Conservation (phyloP, 768 basidiomycete genomes). For the Leccinum barrowsii region DNA sequence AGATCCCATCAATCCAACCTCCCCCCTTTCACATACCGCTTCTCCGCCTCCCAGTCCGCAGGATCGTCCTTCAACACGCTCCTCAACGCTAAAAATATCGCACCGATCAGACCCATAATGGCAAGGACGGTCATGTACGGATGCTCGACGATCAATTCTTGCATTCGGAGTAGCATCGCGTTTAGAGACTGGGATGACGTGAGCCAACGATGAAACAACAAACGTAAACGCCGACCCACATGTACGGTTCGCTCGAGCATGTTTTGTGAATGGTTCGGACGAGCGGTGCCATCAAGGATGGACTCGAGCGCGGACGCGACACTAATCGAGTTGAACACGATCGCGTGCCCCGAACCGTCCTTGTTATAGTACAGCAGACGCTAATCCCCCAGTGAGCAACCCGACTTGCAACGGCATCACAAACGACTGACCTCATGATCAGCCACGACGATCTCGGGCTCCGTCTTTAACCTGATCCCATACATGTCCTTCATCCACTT, state of each 20-base stretch:
- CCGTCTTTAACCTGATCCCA: conserved; percentile 43
- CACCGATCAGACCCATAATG: conserved; percentile 9
- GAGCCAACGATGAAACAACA: neutral
- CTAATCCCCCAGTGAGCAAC: conserved; percentile 23
- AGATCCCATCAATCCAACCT: conserved; percentile 23
- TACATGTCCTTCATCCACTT: conserved; percentile 94
- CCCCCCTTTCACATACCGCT: conserved; percentile 17
- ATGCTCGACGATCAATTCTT: conserved; percentile 13
- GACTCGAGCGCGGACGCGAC: conserved; percentile 73
- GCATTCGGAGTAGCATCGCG: conserved; percentile 5
- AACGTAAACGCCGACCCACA: conserved; percentile 35
- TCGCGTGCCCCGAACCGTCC: conserved; percentile 51
- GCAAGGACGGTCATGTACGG: conserved; percentile 16
- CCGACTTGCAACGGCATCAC: neutral
- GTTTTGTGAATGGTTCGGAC: conserved; percentile 66
- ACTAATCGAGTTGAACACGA: conserved; percentile 53
- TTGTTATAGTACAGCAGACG: conserved; percentile 71
- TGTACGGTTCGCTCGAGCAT: conserved; percentile 61
- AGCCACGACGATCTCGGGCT: conserved; percentile 59
- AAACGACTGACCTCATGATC: conserved; percentile 52
- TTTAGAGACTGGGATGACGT: conserved; percentile 15
- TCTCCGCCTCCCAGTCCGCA: conserved; percentile 9
- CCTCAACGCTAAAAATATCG: conserved; percentile 11
- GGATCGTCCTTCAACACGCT: conserved; percentile 18
- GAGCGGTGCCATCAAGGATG: conserved; percentile 47